A percentile compares a stretch with the other conserved stretches of the same genome.
Evolutionary conservation across 2,329 filamentous ascomycete species (phyloP).

Genomic region (Aureobasidium uvarum): DNA sequence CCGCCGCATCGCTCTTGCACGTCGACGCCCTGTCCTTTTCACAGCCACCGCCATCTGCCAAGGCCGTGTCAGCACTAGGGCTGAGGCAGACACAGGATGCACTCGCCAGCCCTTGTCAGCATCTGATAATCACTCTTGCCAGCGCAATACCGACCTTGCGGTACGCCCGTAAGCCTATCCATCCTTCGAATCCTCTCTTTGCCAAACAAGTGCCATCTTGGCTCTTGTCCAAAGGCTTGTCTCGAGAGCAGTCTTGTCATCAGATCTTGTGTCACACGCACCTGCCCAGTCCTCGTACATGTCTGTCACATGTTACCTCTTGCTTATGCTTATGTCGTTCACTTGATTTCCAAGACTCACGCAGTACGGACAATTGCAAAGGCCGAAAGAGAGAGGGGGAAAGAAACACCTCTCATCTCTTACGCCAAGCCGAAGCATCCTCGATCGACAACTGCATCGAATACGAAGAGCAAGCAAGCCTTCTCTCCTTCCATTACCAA

Average conservation of each 20-base stretch:
- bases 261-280: background rate
- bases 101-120: constrained; percentile 7
- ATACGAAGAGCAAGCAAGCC: background rate
- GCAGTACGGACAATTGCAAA: too few relatives aligned
- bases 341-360: background rate
- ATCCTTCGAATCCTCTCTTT: background rate
- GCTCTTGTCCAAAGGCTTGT: background rate
- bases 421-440: background rate
- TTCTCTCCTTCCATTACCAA: background rate
- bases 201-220: background rate
- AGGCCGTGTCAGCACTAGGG: constrained; percentile 14
- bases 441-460: background rate
- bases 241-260: background rate
- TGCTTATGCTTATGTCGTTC: background rate
- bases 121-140: background rate
- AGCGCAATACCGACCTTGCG: background rate
- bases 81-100: background rate
- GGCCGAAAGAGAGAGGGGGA: background rate
- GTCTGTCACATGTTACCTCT: background rate
- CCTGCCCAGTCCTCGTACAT: background rate
- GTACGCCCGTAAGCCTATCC: constrained; percentile 3
- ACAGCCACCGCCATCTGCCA: constrained; percentile 10
- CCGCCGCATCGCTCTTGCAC: background rate
- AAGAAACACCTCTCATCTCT: background rate
- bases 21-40: background rate